A percentile compares a stretch with the other conserved stretches of the same genome.
These are phyloP conservation scores for Clarireedia homoeocarpa DNA, from an alignment of 2,329 filamentous ascomycete genomes.

Conservation along the genomic window DNA sequence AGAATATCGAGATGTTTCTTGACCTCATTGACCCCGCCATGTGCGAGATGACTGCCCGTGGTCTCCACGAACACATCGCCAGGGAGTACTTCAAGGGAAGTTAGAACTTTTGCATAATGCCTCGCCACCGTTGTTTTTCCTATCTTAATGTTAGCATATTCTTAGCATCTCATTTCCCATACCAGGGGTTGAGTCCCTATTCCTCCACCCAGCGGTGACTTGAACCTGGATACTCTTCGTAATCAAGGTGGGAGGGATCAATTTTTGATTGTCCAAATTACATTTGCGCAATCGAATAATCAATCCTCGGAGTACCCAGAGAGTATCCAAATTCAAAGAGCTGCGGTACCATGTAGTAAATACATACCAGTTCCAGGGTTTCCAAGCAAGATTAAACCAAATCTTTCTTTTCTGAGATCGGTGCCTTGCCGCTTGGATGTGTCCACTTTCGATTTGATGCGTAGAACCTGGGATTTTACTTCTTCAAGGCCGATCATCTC, in stretches of 20 bases:
- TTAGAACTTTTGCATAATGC: conserved; percentile 59
- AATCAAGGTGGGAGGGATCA: too few relatives aligned
- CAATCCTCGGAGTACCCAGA: too few relatives aligned
- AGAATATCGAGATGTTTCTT: conserved; percentile 51
- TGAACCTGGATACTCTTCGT: too few relatives aligned
- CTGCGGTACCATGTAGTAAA: not conserved
- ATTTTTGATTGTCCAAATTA: too few relatives aligned
- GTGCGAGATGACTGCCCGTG: conserved; percentile 58
- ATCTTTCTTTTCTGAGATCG: conserved; percentile 48
- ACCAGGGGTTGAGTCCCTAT: not conserved
- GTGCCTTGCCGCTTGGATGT: conserved; percentile 48
- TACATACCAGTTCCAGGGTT: conserved; percentile 64
- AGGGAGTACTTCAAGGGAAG: conserved; percentile 52
- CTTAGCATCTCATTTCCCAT: not conserved
- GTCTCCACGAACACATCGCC: conserved; percentile 56
- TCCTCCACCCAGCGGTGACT: not conserved
- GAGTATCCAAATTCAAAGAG: too few relatives aligned
- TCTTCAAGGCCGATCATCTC: conserved; percentile 62
- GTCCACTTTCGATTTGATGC: conserved; percentile 57
- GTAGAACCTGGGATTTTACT: conserved; percentile 57
- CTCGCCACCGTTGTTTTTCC: conserved; percentile 67
- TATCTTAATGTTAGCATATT: conserved; percentile 44
- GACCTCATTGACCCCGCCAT: conserved; percentile 49
- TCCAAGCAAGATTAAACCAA: conserved; percentile 56
- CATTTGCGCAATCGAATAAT: too few relatives aligned